phyloP scores from a whole-genome alignment of 2,329 filamentous ascomycete species.

The Sporothrix globosa region DNA sequence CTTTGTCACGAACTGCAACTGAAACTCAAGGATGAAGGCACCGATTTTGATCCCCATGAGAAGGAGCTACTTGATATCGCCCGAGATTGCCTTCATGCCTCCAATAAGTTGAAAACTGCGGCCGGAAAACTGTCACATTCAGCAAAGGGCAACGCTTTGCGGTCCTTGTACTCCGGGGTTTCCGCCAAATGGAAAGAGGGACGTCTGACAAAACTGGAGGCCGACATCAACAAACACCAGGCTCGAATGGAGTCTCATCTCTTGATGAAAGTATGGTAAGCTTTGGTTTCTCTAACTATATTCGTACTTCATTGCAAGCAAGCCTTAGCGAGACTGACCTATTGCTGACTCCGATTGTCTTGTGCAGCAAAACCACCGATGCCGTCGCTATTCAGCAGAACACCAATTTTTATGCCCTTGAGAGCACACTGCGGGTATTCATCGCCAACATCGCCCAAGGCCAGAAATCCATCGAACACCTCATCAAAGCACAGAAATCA shows the following conservation, averaged over 20 bases:
- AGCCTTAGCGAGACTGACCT: background rate
- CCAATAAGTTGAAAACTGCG: background rate
- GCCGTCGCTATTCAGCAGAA: conserved; percentile 8
- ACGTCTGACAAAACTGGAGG: conserved; percentile 7
- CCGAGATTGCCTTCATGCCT: background rate
- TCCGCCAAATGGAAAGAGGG: conserved; percentile 8
- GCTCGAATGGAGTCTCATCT: background rate
- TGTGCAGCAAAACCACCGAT: conserved; percentile 17
- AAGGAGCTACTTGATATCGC: conserved; percentile 11
- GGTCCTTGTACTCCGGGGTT: conserved; percentile 6
- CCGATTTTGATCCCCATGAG: background rate
- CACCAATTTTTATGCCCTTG: background rate
- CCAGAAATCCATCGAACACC: background rate
- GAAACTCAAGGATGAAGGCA: background rate
- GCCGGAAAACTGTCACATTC: background rate
- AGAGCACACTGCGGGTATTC: background rate
- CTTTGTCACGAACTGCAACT: background rate
- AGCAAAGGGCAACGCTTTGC: background rate
- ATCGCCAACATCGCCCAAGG: conserved; percentile 7
- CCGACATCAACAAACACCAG: conserved; percentile 4
- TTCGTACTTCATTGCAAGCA: background rate
- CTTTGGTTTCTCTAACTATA: no score
- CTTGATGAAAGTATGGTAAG: conserved; percentile 18
- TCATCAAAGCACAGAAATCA: background rate
- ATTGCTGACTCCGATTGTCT: background rate